A percentile compares a stretch with the other conserved stretches of the same genome.
These are phyloP conservation scores for Botryotinia convoluta DNA, from an alignment of 2,329 filamentous ascomycete genomes.

Conservation along the genomic window DNA sequence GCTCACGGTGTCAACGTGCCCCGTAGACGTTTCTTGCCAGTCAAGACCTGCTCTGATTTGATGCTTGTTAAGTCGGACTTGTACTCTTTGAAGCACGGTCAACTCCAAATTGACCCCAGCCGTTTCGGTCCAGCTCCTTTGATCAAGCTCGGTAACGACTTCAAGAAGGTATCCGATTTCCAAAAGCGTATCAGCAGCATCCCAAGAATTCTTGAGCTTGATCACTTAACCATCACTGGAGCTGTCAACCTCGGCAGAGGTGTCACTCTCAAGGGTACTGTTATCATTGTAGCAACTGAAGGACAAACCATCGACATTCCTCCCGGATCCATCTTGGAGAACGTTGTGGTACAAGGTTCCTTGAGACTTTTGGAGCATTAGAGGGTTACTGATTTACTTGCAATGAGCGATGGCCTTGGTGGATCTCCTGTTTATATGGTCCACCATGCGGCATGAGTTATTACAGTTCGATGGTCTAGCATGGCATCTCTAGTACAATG, in stretches of 20 bases:
- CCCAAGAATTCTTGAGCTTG: slow-evolving; percentile 85
- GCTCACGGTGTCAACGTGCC: slow-evolving; percentile 99
- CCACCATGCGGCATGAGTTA: neutral
- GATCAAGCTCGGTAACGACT: slow-evolving; percentile 98
- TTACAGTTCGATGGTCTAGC: slow-evolving; percentile 12
- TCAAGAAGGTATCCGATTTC: slow-evolving; percentile 99
- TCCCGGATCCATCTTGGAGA: slow-evolving; percentile 94
- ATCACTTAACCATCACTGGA: slow-evolving; percentile 96
- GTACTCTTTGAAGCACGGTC: slow-evolving; percentile 97
- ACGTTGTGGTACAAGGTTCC: slow-evolving; percentile 97
- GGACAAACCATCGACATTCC: slow-evolving; percentile 97
- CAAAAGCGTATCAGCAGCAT: slow-evolving; percentile 84
- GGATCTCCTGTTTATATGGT: slow-evolving; percentile 18
- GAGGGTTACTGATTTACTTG: slow-evolving; percentile 24
- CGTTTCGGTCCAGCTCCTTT: slow-evolving; percentile 95
- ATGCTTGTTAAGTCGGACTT: slow-evolving; percentile 99
- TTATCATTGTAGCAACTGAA: slow-evolving; percentile 98
- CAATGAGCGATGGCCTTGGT: slow-evolving; percentile 12
- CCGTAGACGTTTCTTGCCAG: slow-evolving; percentile 94
- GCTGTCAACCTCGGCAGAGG: slow-evolving; percentile 95
- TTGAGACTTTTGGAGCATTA: slow-evolving; percentile 71
- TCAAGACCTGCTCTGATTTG: slow-evolving; percentile 99
- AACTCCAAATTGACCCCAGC: slow-evolving; percentile 93
- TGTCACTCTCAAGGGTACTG: slow-evolving; percentile 94
- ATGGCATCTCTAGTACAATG: slow-evolving; percentile 14